phyloP scores from a whole-genome alignment of 352 stramenopile genomes.

The Phytopythium mirpurense region DNA sequence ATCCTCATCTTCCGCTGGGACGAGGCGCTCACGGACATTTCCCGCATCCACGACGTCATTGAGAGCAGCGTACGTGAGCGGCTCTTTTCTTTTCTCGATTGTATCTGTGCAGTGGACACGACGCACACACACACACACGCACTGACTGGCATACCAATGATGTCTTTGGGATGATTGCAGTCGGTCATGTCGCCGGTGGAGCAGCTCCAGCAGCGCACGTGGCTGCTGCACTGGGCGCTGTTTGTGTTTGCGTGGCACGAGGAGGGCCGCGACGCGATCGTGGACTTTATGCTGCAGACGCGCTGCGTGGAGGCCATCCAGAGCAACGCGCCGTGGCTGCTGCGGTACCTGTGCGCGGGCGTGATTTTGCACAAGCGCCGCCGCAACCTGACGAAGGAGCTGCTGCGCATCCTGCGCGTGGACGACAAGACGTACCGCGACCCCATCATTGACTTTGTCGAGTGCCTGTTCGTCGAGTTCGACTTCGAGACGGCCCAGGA shows the following conservation, averaged over 20 bases:
- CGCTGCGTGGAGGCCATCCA: slow-evolving; percentile 96
- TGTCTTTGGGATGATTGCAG: too few species aligned
- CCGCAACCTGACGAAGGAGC: slow-evolving; percentile 91
- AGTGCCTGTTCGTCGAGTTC: slow-evolving; percentile 97
- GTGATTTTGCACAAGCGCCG: slow-evolving; percentile 97
- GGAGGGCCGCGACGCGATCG: slow-evolving; percentile 94
- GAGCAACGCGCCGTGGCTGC: slow-evolving; percentile 97
- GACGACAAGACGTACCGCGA: slow-evolving; percentile 82
- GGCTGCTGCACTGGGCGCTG: slow-evolving; percentile 98
- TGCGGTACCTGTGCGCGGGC: slow-evolving; percentile 95
- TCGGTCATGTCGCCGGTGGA: slow-evolving; percentile 81
- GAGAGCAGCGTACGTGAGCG: slow-evolving; percentile 89
- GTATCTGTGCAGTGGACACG: too few species aligned
- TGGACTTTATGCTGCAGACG: slow-evolving; percentile 95
- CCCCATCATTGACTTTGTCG: slow-evolving; percentile 93
- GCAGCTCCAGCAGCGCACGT: slow-evolving; percentile 96
- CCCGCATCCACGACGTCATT: slow-evolving; percentile 92
- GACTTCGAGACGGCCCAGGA: slow-evolving; percentile 98
- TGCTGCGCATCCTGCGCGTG: slow-evolving; percentile 94
- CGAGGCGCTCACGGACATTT: slow-evolving; percentile 91
- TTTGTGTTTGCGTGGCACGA: slow-evolving; percentile 94
- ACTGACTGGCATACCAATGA: too few species aligned
- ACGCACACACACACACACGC: too few species aligned
- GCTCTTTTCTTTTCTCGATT: too few species aligned
- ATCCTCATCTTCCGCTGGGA: slow-evolving; percentile 97